Conservation (phyloP, 1,139 yeast species). For the Lodderomyces theae region DNA sequence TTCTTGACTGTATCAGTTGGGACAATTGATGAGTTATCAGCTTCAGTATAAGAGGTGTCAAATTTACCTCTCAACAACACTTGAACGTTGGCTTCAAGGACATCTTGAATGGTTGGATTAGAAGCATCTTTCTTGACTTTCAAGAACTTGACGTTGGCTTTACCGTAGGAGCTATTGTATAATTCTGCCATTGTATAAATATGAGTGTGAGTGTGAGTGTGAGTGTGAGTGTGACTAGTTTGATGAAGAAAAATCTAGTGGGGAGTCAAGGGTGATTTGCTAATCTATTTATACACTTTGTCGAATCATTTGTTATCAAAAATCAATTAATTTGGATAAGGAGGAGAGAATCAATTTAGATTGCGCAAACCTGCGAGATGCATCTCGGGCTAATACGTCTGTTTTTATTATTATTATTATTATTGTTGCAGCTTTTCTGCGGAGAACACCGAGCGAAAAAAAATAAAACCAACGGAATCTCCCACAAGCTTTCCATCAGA, state of each 20-base stretch:
- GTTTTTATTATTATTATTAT: too few relatives aligned
- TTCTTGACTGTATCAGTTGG: conserved; percentile 95
- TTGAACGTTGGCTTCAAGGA: conserved; percentile 79
- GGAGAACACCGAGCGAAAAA: neutral
- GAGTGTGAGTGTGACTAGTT: too few relatives aligned
- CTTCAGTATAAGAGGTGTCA: conserved; percentile 77
- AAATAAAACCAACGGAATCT: neutral
- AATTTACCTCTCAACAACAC: conserved; percentile 75
- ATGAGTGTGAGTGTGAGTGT: too few relatives aligned
- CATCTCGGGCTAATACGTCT: conserved; percentile 1
- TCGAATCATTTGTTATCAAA: conserved; percentile 1
- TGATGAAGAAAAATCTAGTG: too few relatives aligned
- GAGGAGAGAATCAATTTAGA: neutral
- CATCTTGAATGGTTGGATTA: conserved; percentile 71
- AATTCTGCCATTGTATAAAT: conserved; percentile 19
- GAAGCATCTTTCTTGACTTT: conserved; percentile 76
- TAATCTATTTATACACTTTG: neutral
- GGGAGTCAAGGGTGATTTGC: conserved; percentile 2
- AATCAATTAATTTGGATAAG: neutral
- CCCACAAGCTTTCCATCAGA: conserved; percentile 3
- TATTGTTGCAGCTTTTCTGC: neutral
- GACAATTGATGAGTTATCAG: conserved; percentile 83
- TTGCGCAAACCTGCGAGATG: conserved; percentile 2
- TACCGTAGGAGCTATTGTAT: conserved; percentile 70
- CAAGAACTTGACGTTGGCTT: conserved; percentile 85